phyloP scores from a whole-genome alignment of 2,329 filamentous ascomycete genomes.

The Elsinoe arachidis region DNA sequence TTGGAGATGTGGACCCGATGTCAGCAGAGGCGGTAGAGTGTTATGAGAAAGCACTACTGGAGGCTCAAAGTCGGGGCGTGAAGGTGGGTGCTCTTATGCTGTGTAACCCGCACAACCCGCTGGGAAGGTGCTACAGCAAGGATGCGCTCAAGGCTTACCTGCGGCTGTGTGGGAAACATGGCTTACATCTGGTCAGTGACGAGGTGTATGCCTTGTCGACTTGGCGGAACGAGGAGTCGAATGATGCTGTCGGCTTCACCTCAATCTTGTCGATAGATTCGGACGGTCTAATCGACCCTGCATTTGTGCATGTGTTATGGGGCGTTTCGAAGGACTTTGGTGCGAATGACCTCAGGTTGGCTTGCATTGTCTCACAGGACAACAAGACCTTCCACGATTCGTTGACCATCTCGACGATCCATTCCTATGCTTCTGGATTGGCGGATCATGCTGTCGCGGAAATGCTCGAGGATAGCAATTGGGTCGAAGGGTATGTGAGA shows the following conservation, averaged over 20 bases:
- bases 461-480: constrained; percentile 26
- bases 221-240: constrained; percentile 19
- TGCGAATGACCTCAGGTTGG: constrained; percentile 27
- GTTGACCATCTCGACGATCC: constrained; percentile 20
- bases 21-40: constrained; percentile 23
- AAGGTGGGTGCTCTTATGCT: constrained; percentile 35
- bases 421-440: constrained; percentile 22
- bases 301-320: constrained; percentile 27
- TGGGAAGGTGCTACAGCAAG: constrained; percentile 25
- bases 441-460: constrained; percentile 26
- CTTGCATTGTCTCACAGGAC: constrained; percentile 22
- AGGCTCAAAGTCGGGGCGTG: constrained; percentile 27
- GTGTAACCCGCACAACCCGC: constrained; percentile 39
- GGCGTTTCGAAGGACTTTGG: constrained; percentile 30
- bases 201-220: constrained; percentile 31
- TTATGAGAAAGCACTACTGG: constrained; percentile 32
- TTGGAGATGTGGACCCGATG: constrained; percentile 33
- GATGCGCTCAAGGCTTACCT: constrained; percentile 21
- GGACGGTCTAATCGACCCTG: constrained; percentile 15
- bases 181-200: constrained; percentile 29
- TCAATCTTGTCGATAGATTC: constrained; percentile 22
- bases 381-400: constrained; percentile 22
- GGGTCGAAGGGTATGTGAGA: constrained; percentile 20
- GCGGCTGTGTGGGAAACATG: constrained; percentile 24
- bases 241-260: constrained; percentile 18